A percentile compares a stretch with the other conserved stretches of the same genome.
These are phyloP conservation scores for Boletus smithii DNA, from an alignment of 1,284 basidiomycete species.

Conservation along the genomic window DNA sequence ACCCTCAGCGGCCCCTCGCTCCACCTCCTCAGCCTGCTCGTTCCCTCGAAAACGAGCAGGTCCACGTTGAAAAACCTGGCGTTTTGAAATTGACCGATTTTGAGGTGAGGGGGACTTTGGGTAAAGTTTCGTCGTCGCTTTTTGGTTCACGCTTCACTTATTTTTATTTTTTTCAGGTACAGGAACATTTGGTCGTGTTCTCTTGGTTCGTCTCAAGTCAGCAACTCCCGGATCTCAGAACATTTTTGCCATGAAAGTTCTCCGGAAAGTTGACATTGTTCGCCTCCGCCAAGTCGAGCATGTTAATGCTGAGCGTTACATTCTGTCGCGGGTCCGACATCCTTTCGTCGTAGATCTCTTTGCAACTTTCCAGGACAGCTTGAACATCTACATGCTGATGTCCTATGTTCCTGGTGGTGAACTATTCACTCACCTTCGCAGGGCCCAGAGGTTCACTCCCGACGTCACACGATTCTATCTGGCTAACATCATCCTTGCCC, in stretches of 20 bases:
- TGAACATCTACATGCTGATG: slow-evolving; percentile 98
- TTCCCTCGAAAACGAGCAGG: slow-evolving; percentile 64
- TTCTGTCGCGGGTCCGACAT: slow-evolving; percentile 82
- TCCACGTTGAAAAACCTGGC: slow-evolving; percentile 55
- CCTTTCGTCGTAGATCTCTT: slow-evolving; percentile 87
- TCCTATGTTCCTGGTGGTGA: slow-evolving; percentile 98
- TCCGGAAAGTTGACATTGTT: slow-evolving; percentile 91
- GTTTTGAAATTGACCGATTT: slow-evolving; percentile 69
- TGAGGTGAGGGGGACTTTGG: slow-evolving; percentile 74
- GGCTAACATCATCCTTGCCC: slow-evolving; percentile 92
- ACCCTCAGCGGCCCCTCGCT: slow-evolving; percentile 22
- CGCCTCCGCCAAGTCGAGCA: slow-evolving; percentile 97
- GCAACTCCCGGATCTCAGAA: slow-evolving; percentile 48
- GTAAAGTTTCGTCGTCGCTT: slow-evolving; percentile 39
- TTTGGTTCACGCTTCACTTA: slow-evolving; percentile 6
- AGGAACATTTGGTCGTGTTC: slow-evolving; percentile 90
- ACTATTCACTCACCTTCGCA: slow-evolving; percentile 90
- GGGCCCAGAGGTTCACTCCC: slow-evolving; percentile 92
- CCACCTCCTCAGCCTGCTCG: slow-evolving; percentile 47
- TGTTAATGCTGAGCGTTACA: slow-evolving; percentile 95
- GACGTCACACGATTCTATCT: slow-evolving; percentile 99
- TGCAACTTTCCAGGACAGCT: slow-evolving; percentile 93
- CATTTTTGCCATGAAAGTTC: slow-evolving; percentile 91
- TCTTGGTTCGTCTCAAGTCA: slow-evolving; percentile 71
- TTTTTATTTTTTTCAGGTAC: slow-evolving; percentile 56